These are phyloP conservation scores for Ascochyta koolunga DNA, from an alignment of 2,329 filamentous ascomycete species.

Conservation along the genomic window DNA sequence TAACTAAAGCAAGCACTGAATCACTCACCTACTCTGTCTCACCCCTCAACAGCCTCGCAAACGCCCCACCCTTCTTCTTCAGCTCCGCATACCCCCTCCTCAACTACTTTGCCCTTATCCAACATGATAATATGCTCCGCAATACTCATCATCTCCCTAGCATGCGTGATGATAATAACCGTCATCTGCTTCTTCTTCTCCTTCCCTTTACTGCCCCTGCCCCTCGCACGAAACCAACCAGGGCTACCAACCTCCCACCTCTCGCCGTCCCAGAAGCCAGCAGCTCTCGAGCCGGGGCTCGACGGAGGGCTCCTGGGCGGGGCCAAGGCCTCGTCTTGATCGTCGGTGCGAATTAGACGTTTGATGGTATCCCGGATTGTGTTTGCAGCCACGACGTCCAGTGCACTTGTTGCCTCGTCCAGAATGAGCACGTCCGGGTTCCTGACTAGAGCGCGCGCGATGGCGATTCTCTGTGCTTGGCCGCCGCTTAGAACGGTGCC, in stretches of 20 bases:
- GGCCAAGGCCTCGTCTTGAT: neutral
- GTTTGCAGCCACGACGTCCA: slow-evolving; percentile 73
- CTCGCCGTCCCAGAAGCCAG: slow-evolving; percentile 21
- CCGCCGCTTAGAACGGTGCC: slow-evolving; percentile 77
- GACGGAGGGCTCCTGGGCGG: neutral
- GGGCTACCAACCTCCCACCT: slow-evolving; percentile 16
- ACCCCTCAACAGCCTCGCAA: slow-evolving; percentile 49
- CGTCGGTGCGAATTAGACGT: slow-evolving; percentile 52
- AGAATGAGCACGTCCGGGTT: slow-evolving; percentile 75
- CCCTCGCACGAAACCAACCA: slow-evolving; percentile 9
- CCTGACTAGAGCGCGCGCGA: slow-evolving; percentile 78
- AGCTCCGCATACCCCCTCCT: slow-evolving; percentile 73
- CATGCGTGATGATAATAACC: slow-evolving; percentile 83
- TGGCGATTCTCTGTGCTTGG: slow-evolving; percentile 80
- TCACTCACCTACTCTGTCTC: slow-evolving; percentile 21
- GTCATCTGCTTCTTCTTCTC: slow-evolving; percentile 58
- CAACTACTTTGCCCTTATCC: slow-evolving; percentile 70
- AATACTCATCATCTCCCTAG: slow-evolving; percentile 82
- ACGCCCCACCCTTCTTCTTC: slow-evolving; percentile 34
- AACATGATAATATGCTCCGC: slow-evolving; percentile 75
- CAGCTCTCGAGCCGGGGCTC: neutral
- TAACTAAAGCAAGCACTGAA: neutral
- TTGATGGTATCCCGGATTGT: slow-evolving; percentile 68
- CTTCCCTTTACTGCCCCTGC: slow-evolving; percentile 7
- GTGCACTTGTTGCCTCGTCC: slow-evolving; percentile 84